phyloP scores from a whole-genome alignment of 1,139 yeast species.

The Suhomyces chickasaworum region DNA sequence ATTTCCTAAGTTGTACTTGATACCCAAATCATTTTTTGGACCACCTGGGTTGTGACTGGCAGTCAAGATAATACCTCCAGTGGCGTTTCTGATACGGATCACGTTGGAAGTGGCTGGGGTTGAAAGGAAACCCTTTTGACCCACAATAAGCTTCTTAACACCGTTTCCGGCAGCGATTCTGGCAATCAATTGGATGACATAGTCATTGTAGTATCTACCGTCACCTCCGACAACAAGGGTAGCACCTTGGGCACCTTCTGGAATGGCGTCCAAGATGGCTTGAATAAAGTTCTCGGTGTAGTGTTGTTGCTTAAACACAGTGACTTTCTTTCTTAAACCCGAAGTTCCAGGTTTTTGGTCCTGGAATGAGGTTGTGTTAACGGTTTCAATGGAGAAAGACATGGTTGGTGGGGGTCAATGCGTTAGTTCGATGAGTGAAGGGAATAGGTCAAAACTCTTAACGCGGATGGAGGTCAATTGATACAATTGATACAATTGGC shows the following conservation, averaged over 20 bases:
- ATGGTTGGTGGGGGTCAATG: background rate
- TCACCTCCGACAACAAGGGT: slow-evolving; percentile 95
- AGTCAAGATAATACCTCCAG: slow-evolving; percentile 95
- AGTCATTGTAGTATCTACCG: slow-evolving; percentile 88
- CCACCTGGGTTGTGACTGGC: slow-evolving; percentile 99
- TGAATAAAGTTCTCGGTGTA: slow-evolving; percentile 96
- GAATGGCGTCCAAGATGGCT: slow-evolving; percentile 80
- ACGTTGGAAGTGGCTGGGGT: slow-evolving; percentile 97
- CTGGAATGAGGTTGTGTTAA: slow-evolving; percentile 69
- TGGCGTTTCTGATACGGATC: slow-evolving; percentile 65
- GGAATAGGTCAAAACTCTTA: background rate
- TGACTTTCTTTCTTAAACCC: slow-evolving; percentile 89
- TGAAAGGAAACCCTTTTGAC: slow-evolving; percentile 83
- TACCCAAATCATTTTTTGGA: slow-evolving; percentile 88
- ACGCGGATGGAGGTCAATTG: background rate
- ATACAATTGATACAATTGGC: too few relatives aligned
- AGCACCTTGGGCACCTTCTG: slow-evolving; percentile 78
- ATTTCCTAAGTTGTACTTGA: slow-evolving; percentile 90
- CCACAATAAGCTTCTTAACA: slow-evolving; percentile 79
- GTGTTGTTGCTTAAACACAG: slow-evolving; percentile 74
- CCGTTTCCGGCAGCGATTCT: slow-evolving; percentile 91
- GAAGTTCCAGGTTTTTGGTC: slow-evolving; percentile 99
- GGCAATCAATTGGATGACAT: slow-evolving; percentile 78
- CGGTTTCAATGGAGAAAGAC: slow-evolving; percentile 25
- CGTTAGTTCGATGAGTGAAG: background rate